phyloP scores from a whole-genome alignment of 2,329 filamentous ascomycete genomes.

The Hyphodiscus sp. region DNA sequence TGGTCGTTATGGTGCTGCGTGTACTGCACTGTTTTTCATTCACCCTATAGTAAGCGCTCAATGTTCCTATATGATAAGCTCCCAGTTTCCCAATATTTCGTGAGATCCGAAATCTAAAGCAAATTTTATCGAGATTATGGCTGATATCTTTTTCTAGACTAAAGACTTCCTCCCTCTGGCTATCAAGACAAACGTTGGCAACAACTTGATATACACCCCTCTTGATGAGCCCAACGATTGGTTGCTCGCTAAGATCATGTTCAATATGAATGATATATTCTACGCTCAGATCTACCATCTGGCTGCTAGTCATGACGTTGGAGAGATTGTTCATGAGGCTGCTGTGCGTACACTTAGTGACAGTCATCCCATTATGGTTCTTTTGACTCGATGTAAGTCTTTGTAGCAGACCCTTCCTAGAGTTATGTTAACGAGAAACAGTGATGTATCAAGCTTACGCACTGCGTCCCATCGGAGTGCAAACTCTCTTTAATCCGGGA shows the following conservation, averaged over 20 bases:
- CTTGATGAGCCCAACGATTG: constrained; percentile 39
- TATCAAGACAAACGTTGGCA: constrained; percentile 39
- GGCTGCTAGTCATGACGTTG: constrained; percentile 36
- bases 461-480: constrained; percentile 3
- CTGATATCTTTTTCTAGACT: neutral
- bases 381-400: constrained; percentile 34
- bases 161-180: constrained; percentile 42
- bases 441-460: constrained; percentile 12
- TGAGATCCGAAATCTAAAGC: too few species aligned
- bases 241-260: constrained; percentile 44
- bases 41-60: constrained; percentile 27
- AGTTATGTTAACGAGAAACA: too few species aligned
- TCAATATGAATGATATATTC: constrained; percentile 43
- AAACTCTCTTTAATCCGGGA: constrained; percentile 10
- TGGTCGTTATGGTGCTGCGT: constrained; percentile 35
- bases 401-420: too few species aligned
- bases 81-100: too few species aligned
- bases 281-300: constrained; percentile 39
- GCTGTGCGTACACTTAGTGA: constrained; percentile 41
- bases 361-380: constrained; percentile 37
- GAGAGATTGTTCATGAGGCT: constrained; percentile 38
- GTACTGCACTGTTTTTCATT: constrained; percentile 43
- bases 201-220: constrained; percentile 40
- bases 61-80: too few species aligned
- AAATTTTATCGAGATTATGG: neutral